Conservation (phyloP, 1,284 basidiomycete genomes). For the Apiotrichum brassicae region DNA sequence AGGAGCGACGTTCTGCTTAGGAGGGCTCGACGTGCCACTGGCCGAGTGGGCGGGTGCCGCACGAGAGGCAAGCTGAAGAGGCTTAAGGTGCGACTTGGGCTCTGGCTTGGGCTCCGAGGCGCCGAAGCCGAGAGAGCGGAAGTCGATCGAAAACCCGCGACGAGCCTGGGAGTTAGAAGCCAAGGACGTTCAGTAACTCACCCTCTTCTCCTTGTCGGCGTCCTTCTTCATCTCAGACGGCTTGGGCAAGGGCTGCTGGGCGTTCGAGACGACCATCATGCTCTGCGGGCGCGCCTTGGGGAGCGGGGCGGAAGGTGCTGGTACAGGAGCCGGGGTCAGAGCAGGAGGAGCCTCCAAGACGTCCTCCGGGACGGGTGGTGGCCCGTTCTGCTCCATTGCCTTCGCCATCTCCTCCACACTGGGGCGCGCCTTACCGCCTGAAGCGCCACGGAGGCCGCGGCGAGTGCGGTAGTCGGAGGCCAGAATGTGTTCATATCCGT, state of each 20-base stretch:
- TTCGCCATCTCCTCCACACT: constrained; percentile 8
- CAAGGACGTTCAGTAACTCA: constrained; percentile 7
- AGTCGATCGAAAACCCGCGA: constrained; percentile 44
- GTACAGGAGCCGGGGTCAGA: not conserved
- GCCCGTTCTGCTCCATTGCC: constrained; percentile 10
- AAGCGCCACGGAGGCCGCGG: constrained; percentile 10
- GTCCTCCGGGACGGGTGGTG: not conserved
- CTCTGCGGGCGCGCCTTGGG: constrained; percentile 9
- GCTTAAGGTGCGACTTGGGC: constrained; percentile 26
- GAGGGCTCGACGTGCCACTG: not conserved
- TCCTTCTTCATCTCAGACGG: constrained; percentile 2
- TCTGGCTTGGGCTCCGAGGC: constrained; percentile 14
- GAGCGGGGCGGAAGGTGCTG: not conserved
- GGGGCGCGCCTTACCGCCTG: constrained; percentile 1
- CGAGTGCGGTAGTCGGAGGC: constrained; percentile 67
- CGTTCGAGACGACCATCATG: constrained; percentile 4
- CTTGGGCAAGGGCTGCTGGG: not conserved
- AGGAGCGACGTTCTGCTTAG: not conserved
- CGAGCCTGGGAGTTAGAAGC: constrained; percentile 19
- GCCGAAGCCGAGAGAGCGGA: constrained; percentile 41
- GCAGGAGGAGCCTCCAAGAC: not conserved
- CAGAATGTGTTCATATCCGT: constrained; percentile 88
- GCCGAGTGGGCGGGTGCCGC: constrained; percentile 8
- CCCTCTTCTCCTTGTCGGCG: constrained; percentile 23
- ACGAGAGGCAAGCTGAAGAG: constrained; percentile 25